A percentile compares a stretch with the other conserved stretches of the same genome.
phyloP scores from a whole-genome alignment of 257 asterid genomes.

The Salvia miltiorrhiza region DNA sequence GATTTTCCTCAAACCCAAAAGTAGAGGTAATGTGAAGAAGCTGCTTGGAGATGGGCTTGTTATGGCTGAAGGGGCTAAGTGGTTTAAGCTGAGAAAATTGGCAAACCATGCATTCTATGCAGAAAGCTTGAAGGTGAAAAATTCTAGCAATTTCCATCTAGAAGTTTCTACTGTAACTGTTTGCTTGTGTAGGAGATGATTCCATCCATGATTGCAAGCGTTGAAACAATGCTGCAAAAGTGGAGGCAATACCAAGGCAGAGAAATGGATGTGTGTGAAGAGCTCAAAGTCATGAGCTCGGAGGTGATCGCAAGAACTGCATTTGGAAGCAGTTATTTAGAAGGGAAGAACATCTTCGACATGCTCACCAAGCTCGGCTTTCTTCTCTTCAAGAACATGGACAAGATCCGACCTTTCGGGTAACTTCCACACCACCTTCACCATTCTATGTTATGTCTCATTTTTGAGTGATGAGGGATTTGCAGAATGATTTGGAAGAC shows the following conservation, averaged over 20 bases:
- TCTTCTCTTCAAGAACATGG: conserved; percentile 16
- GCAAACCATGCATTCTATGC: conserved; percentile 68
- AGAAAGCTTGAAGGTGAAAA: conserved; percentile 45
- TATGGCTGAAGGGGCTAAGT: conserved; percentile 39
- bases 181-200: conserved; percentile 38
- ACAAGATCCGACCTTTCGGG: conserved; percentile 33
- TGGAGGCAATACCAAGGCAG: conserved; percentile 43
- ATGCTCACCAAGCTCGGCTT: conserved; percentile 39
- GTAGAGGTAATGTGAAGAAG: conserved; percentile 28
- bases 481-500: conserved; percentile 34
- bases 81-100: conserved; percentile 48
- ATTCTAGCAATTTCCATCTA: neutral
- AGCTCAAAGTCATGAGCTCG: conserved; percentile 41
- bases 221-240: conserved; percentile 43
- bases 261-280: conserved; percentile 39
- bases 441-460: neutral
- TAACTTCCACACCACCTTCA: conserved; percentile 6
- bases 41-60: conserved; percentile 51
- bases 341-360: conserved; percentile 54
- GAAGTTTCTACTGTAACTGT: neutral
- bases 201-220: conserved; percentile 55
- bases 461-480: neutral
- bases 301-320: conserved; percentile 66
- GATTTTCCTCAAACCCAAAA: conserved; percentile 27
- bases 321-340: conserved; percentile 61